phyloP scores from a whole-genome alignment of 164 flowering plant genomes.

The Protea cynaroides region DNA sequence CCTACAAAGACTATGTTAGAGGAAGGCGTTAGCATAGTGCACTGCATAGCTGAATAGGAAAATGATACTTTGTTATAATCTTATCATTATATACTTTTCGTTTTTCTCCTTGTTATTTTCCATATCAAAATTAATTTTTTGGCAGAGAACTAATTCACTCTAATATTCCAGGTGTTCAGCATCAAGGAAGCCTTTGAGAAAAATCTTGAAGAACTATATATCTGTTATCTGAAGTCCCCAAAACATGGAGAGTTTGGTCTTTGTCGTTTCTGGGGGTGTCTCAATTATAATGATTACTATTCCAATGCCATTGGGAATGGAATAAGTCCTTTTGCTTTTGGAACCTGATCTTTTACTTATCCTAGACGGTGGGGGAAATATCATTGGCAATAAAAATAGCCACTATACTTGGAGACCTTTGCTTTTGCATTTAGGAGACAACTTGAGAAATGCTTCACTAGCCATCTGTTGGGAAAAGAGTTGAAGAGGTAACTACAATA shows the following conservation, averaged over 20 bases:
- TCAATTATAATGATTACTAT: constrained; percentile 57
- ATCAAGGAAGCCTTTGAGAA: constrained; percentile 46
- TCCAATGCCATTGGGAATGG: constrained; percentile 16
- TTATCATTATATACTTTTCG: no score
- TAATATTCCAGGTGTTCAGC: constrained; percentile 45
- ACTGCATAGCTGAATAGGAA: no score
- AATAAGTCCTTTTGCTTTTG: constrained; percentile 6
- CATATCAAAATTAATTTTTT: no score
- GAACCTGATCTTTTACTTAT: neutral
- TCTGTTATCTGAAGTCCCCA: constrained; percentile 61
- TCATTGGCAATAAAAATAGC: no score
- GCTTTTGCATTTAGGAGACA: no score
- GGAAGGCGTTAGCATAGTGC: no score
- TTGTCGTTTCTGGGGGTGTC: constrained; percentile 67
- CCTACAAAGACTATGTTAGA: no score
- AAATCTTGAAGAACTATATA: constrained; percentile 53
- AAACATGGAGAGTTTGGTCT: constrained; percentile 64
- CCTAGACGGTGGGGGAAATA: neutral
- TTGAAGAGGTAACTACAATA: neutral
- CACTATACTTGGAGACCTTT: no score
- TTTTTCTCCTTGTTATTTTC: no score
- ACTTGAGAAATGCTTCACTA: neutral
- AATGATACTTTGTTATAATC: no score
- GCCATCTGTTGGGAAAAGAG: neutral
- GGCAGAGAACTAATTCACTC: neutral